These are phyloP conservation scores for Cercospora sp. DNA, from an alignment of 2,329 filamentous ascomycete genomes.

Conservation along the genomic window DNA sequence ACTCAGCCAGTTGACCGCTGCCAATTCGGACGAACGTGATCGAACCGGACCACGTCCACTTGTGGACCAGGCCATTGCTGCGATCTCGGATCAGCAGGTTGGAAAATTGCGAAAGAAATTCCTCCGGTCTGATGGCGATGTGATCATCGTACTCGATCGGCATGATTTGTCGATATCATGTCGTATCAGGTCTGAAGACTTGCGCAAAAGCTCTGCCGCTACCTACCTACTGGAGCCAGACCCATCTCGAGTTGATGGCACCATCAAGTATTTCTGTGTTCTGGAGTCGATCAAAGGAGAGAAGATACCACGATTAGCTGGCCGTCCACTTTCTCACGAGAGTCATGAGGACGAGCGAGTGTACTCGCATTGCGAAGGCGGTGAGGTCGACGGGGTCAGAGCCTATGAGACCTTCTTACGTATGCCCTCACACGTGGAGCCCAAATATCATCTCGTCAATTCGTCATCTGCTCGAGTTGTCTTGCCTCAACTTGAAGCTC, in stretches of 20 bases:
- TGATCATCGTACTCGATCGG: background rate
- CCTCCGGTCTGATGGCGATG: conserved; percentile 2
- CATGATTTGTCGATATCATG: conserved; percentile 9
- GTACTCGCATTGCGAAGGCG: background rate
- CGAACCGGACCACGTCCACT: background rate
- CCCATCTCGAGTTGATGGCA: background rate
- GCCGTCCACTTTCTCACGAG: background rate
- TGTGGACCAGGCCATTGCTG: background rate
- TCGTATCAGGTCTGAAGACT: conserved; percentile 9
- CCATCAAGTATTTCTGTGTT: conserved; percentile 2
- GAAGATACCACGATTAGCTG: background rate
- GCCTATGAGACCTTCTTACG: conserved; percentile 29
- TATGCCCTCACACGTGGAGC: conserved; percentile 37
- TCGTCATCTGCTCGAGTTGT: conserved; percentile 25
- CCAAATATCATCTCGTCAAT: conserved; percentile 25
- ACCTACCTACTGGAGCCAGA: background rate
- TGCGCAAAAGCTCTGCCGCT: background rate
- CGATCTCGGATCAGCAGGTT: background rate
- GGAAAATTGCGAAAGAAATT: background rate
- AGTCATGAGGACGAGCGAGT: background rate
- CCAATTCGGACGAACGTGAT: background rate
- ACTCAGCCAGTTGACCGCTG: background rate
- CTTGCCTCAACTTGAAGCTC: conserved; percentile 35
- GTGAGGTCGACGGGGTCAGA: conserved; percentile 19
- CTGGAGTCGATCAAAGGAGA: background rate